A percentile compares a stretch with the other conserved stretches of the same genome.
Conservation (phyloP, 179 eudicot genomes). For the Beta lomatogona region DNA sequence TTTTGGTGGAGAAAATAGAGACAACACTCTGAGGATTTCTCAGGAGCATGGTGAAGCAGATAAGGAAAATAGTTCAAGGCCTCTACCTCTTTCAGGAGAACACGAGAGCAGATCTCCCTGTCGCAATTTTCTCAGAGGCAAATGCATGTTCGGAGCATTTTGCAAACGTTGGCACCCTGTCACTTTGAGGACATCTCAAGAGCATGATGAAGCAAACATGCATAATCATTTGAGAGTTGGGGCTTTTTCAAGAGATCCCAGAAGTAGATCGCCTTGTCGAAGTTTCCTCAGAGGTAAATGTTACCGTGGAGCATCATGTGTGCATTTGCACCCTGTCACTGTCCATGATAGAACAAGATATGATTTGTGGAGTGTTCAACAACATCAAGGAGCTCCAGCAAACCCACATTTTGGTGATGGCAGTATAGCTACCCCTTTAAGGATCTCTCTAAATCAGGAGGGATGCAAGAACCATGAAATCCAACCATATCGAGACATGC, state of each 20-base stretch:
- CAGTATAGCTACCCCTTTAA: constrained; percentile 16
- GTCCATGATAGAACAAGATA: constrained; percentile 44
- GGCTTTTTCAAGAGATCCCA: constrained; percentile 22
- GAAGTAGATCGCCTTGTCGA: constrained; percentile 71
- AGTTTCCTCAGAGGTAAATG: constrained; percentile 65
- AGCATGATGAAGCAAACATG: constrained; percentile 32
- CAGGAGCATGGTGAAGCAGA: constrained; percentile 22
- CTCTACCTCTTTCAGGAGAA: constrained; percentile 8
- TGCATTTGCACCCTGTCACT: constrained; percentile 51
- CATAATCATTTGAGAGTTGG: constrained; percentile 4
- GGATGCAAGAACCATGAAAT: constrained; percentile 11
- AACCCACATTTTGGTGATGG: constrained; percentile 30
- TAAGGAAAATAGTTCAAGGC: constrained; percentile 10
- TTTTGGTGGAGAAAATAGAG: constrained; percentile 23
- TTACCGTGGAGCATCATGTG: constrained; percentile 68
- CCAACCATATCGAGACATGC: constrained; percentile 11
- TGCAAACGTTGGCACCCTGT: constrained; percentile 61
- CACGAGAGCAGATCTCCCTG: constrained; percentile 75
- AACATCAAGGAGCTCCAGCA: constrained; percentile 37
- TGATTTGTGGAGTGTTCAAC: constrained; percentile 41
- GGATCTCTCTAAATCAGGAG: constrained; percentile 26
- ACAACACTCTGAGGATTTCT: background rate
- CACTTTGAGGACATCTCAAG: constrained; percentile 24
- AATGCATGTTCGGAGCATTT: constrained; percentile 67
- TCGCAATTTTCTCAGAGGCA: constrained; percentile 66